These are phyloP conservation scores for Linum trigynum DNA, from an alignment of 345 rosid species.

Conservation along the genomic window DNA sequence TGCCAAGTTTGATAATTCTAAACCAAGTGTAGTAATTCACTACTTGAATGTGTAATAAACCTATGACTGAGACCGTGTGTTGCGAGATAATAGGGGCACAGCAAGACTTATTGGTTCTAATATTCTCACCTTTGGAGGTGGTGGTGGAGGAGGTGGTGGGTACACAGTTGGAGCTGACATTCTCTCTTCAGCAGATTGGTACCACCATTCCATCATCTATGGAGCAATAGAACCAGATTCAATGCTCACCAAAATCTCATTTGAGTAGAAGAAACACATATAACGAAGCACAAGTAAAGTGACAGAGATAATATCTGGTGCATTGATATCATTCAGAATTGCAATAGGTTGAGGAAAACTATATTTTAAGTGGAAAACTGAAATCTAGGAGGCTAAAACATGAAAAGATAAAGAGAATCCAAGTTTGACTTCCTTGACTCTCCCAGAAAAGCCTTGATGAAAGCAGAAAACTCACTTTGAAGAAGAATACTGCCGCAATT, in stretches of 20 bases:
- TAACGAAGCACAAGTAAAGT: too few species aligned
- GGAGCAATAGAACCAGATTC: background rate
- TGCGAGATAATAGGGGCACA: too few species aligned
- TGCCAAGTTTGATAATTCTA: background rate
- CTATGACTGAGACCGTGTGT: too few species aligned
- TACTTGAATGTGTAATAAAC: too few species aligned
- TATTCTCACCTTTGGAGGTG: constrained; percentile 65
- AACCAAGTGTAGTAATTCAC: too few species aligned
- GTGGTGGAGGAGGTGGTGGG: constrained; percentile 97
- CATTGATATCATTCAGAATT: too few species aligned
- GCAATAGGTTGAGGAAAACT: background rate
- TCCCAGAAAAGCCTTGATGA: background rate
- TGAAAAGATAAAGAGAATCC: too few species aligned
- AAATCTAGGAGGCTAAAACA: background rate
- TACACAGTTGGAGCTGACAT: constrained; percentile 97
- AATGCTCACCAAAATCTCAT: background rate
- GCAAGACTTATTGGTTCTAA: background rate
- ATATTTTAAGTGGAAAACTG: background rate
- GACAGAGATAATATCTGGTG: too few species aligned
- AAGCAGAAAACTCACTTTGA: constrained; percentile 48
- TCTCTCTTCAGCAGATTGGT: constrained; percentile 98
- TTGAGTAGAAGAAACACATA: too few species aligned
- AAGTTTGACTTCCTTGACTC: background rate
- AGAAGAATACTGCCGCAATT: constrained; percentile 93
- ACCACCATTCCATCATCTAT: constrained; percentile 99